Base-by-base conservation (phyloP, 306 rosid genomes). In the Corylus heterophylla region DNA sequence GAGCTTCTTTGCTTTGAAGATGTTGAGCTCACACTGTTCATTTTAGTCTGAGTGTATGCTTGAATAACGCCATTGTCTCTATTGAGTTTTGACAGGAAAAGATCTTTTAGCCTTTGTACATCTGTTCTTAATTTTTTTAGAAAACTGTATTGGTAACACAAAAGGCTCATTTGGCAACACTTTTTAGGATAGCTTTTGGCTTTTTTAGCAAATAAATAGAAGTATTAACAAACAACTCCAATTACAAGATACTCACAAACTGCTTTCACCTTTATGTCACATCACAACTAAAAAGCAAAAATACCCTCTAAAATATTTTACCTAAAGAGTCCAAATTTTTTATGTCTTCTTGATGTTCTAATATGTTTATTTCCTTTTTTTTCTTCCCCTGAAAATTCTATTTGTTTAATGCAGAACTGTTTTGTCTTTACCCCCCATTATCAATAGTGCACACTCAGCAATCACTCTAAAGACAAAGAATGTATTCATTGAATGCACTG, bases 371-470 rank as follows among this genome's bases (percentile, higher is more conserved):
- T 78, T 62, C 44, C 54, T 45, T 7, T 8, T 78, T 78, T 71
- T 47, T 11, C 48, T 56, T 69, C 72, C 31, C 50, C 50, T 54
- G 11, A 25, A 48, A 48, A 18, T n/a, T 18, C 58, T 55, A 37
- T 55, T 81, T 69, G 52, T 49, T 52, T 79, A 71, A 83, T 71
- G 31, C 96, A 92, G 98, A 85, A 89, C 96, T 81, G 94, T 95
- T 74, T 80, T 95, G 86, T 95, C 98, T 42, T 78, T 95, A 54
- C 98, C 98, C 13, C 98, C 98, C 54, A 92, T 95, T 71, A 95
- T 95, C 48, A 95, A 95, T 83, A 91, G 98, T 75, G 97, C 98
- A 17, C 97, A 90, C 80, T 92, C 98, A 16, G 98, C 98, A 74
- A 92, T 95, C 82, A 89, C 92, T 73, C 77, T 92, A 77, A 91